Evolutionary conservation across 768 basidiomycete species (phyloP), one percentile per base, ranked within the genome.

Genomic region (Suillus plorans): DNA sequence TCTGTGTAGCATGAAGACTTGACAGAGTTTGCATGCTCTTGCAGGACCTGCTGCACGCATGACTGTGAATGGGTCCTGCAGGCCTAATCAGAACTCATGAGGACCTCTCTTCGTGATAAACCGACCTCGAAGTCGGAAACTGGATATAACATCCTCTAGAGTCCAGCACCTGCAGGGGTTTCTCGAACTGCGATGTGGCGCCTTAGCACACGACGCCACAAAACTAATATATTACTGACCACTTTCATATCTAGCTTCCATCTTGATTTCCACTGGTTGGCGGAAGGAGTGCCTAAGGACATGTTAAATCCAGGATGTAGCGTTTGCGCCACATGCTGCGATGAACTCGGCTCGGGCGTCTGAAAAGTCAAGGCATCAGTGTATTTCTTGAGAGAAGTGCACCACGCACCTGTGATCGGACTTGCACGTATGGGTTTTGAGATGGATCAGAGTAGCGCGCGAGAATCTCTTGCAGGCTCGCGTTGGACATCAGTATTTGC

Each of bases 381-480:
- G 37, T 25, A 39, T 10, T 10, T 58, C 37, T 39, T 39, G 8
- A 57, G 14, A 25, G 14, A 25, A 4, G 14, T 37, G 25, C 16
- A 41, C 5, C 5, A 4, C 39, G 37, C 25, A 58, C 57, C 14
- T 58, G 22, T 58, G 37, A 41, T 39, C 25, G 37, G 37, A 41
- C 9, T 58, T 58, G 37, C 37, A 14, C 14, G 16, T 58, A 58
- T 25, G 57, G 57, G 22, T 58, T 58, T 58, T 39, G 37, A 25
- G 57, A 58, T 41, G 57, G 37, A 58, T 58, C 57, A 10, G 57
- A 25, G 37, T 58, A 58, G 16, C 57, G 57, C 22, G 37, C 22
- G 9, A 58, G 57, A 25, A 9, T 58, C 22, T 58, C 57, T 16
- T 41, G 22, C 2, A 58, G 16, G 18, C 37, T 41, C 9, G 57